Evolutionary conservation across 345 rosid genomes (phyloP).

Genomic region (Clausena lansium): DNA sequence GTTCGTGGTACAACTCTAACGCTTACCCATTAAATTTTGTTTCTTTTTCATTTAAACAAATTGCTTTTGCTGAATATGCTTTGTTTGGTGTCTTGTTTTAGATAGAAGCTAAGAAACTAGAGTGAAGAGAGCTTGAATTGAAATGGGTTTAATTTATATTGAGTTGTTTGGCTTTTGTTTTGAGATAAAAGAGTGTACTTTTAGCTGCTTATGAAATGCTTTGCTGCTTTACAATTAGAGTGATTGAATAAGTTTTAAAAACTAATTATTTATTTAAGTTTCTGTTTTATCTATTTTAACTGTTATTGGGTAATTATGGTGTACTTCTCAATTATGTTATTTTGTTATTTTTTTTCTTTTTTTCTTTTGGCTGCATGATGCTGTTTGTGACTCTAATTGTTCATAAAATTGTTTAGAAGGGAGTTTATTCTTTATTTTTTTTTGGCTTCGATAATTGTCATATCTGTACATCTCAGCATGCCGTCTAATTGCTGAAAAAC

Average conservation of each 20-base stretch:
- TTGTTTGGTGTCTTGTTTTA: neutral
- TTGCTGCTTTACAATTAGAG: neutral
- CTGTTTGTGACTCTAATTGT: neutral
- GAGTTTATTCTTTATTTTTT: neutral
- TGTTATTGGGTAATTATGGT: neutral
- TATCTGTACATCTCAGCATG: neutral
- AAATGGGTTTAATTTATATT: conserved; percentile 13
- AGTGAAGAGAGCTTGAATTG: neutral
- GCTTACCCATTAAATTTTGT: neutral
- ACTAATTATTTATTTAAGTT: neutral
- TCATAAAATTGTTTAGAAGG: neutral
- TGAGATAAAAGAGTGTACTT: neutral
- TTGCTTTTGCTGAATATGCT: conserved; percentile 8
- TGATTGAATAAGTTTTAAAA: neutral
- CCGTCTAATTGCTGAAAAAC: neutral
- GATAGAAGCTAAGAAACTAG: neutral
- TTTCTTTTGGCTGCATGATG: neutral
- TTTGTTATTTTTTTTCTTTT: neutral
- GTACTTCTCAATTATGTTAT: neutral
- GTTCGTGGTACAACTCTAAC: neutral
- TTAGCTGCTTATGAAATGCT: neutral
- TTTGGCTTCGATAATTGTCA: neutral
- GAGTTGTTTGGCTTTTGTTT: neutral
- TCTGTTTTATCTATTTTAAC: neutral
- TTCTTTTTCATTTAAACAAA: neutral